phyloP scores from a whole-genome alignment of 1,284 basidiomycete species.

The Flammula alnicola region DNA sequence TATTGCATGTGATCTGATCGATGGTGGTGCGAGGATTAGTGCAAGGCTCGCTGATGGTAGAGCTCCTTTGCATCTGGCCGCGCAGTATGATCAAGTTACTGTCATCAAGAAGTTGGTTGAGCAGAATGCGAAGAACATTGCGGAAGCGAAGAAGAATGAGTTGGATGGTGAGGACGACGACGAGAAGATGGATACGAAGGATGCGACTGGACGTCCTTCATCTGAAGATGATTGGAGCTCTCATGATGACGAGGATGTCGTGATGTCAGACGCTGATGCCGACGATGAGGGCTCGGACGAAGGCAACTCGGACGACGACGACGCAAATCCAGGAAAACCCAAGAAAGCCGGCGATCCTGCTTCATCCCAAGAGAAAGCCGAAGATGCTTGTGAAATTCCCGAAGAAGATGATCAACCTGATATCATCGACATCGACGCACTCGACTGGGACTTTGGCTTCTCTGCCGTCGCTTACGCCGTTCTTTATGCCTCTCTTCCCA shows the following conservation, averaged over 20 bases:
- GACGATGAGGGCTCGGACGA: constrained; percentile 37
- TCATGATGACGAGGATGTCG: constrained; percentile 43
- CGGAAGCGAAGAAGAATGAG: constrained; percentile 37
- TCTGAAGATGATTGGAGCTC: constrained; percentile 54
- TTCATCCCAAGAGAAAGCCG: constrained; percentile 18
- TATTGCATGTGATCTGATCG: constrained; percentile 53
- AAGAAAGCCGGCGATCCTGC: constrained; percentile 16
- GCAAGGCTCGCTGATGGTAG: constrained; percentile 59
- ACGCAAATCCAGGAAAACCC: constrained; percentile 14
- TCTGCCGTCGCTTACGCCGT: constrained; percentile 58
- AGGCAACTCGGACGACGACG: constrained; percentile 25
- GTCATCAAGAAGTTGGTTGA: constrained; percentile 55
- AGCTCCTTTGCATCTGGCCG: constrained; percentile 58
- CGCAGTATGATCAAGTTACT: constrained; percentile 45
- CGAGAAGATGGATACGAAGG: constrained; percentile 29
- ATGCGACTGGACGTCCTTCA: constrained; percentile 35
- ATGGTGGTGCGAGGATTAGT: constrained; percentile 58
- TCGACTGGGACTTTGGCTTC: constrained; percentile 62
- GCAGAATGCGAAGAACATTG: constrained; percentile 46
- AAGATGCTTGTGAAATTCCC: constrained; percentile 41
- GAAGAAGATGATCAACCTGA: constrained; percentile 54
- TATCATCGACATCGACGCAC: constrained; percentile 53
- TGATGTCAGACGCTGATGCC: constrained; percentile 31
- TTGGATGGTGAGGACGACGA: constrained; percentile 33
- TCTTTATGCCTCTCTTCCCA: constrained; percentile 46